These are phyloP conservation scores for Hirschioporus abietinus DNA, from an alignment of 768 basidiomycete genomes.

Conservation along the genomic window DNA sequence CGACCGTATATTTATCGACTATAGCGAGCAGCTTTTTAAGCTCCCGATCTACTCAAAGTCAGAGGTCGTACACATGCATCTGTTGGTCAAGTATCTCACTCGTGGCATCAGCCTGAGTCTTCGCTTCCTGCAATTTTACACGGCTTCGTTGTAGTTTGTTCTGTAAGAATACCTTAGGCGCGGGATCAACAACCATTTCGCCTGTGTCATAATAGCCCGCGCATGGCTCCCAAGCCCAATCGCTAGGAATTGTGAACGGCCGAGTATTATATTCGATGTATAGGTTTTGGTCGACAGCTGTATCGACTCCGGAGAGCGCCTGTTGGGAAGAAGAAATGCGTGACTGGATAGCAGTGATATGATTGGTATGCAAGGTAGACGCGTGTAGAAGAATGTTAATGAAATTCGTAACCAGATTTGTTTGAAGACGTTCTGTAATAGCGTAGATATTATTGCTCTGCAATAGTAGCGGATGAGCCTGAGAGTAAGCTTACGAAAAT, in stretches of 20 bases:
- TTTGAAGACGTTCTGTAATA: slow-evolving; percentile 61
- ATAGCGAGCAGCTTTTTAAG: slow-evolving; percentile 43
- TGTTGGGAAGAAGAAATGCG: slow-evolving; percentile 42
- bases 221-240: slow-evolving; percentile 77
- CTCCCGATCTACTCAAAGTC: slow-evolving; percentile 41
- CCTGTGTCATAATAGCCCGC: slow-evolving; percentile 67
- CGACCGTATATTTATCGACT: slow-evolving; percentile 40
- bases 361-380: slow-evolving; percentile 51
- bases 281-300: slow-evolving; percentile 58
- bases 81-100: slow-evolving; percentile 35
- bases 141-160: slow-evolving; percentile 63
- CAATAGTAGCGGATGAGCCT: not conserved
- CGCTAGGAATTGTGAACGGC: slow-evolving; percentile 55
- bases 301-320: slow-evolving; percentile 47
- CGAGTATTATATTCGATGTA: slow-evolving; percentile 70
- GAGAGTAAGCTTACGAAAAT: slow-evolving; percentile 53
- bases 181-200: slow-evolving; percentile 58
- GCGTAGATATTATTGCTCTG: slow-evolving; percentile 3
- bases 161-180: slow-evolving; percentile 74
- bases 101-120: slow-evolving; percentile 52
- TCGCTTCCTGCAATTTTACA: slow-evolving; percentile 58
- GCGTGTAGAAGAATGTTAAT: slow-evolving; percentile 50
- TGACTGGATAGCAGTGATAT: slow-evolving; percentile 54
- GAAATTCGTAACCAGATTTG: slow-evolving; percentile 52
- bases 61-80: not conserved